These are phyloP conservation scores for Cercospora sesami DNA, from an alignment of 2,329 filamentous ascomycete genomes.

Conservation along the genomic window DNA sequence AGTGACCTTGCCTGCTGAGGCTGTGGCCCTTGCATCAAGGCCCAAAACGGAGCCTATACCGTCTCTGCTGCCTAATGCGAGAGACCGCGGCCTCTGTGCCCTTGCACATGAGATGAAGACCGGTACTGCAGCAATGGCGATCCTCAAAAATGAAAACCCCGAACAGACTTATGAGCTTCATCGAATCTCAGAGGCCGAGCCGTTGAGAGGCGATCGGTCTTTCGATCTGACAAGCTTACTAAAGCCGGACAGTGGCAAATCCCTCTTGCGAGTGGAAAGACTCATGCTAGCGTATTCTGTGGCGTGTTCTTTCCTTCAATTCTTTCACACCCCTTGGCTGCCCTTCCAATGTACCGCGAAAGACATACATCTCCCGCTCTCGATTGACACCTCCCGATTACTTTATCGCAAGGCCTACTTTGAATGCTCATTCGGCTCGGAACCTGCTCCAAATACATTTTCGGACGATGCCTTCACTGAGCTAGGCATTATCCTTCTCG, in stretches of 20 bases:
- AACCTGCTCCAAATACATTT: too few species aligned
- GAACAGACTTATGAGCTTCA: too few species aligned
- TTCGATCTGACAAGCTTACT: not conserved
- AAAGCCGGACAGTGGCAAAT: not conserved
- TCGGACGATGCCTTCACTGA: too few species aligned
- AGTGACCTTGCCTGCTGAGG: not conserved
- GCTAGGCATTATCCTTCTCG: not conserved
- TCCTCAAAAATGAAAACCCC: not conserved
- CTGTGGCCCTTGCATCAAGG: not conserved
- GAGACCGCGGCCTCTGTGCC: not conserved
- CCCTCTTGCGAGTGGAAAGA: not conserved
- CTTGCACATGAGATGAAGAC: not conserved
- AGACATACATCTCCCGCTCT: not conserved
- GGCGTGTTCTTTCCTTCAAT: not conserved
- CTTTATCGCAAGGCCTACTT: not conserved
- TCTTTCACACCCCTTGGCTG: not conserved
- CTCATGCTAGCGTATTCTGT: not conserved
- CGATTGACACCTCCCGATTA: not conserved
- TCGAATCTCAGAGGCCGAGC: not conserved
- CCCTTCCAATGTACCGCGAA: not conserved
- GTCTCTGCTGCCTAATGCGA: not conserved
- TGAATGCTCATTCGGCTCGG: not conserved
- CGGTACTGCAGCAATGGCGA: not conserved
- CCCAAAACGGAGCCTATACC: not conserved
- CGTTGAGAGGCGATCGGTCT: not conserved